These are phyloP conservation scores for Pilatotrama ljubarskyi DNA, from an alignment of 768 basidiomycete species.

Conservation along the genomic window DNA sequence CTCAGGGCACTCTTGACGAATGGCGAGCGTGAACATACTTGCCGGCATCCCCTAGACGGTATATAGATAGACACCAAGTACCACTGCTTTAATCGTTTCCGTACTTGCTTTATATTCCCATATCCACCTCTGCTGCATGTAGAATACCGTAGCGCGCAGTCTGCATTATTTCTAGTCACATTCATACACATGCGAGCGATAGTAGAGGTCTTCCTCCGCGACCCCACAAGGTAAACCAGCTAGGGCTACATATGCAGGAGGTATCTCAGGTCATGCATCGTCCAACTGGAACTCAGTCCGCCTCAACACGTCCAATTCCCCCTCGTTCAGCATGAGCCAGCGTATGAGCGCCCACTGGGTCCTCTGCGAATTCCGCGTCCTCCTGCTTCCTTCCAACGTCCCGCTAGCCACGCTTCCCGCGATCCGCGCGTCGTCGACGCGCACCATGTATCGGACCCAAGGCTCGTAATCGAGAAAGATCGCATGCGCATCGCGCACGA, in stretches of 20 bases:
- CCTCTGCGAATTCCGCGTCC: constrained; percentile 24
- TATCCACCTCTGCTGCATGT: background rate
- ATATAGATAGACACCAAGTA: too few relatives aligned
- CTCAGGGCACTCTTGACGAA: constrained; percentile 19
- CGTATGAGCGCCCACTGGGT: background rate
- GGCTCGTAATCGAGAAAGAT: constrained; percentile 22
- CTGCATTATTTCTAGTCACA: background rate
- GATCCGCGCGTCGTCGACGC: constrained; percentile 16
- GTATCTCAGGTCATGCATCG: background rate
- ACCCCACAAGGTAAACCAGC: too few relatives aligned
- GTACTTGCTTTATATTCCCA: background rate
- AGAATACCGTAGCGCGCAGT: background rate
- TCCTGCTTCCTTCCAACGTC: constrained; percentile 11
- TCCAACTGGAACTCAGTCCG: constrained; percentile 8
- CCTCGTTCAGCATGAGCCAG: background rate
- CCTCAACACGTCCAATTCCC: constrained; percentile 1
- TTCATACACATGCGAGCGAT: background rate
- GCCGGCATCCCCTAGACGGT: background rate
- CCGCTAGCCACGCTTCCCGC: background rate
- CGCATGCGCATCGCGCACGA: constrained; percentile 5
- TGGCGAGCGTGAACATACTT: constrained; percentile 13
- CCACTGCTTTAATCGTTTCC: too few relatives aligned
- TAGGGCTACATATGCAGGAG: constrained; percentile 6
- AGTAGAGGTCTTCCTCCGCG: background rate
- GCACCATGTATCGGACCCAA: constrained; percentile 19